Conservation (phyloP, 2,329 filamentous ascomycete species). For the Lizonia empirigonia region DNA sequence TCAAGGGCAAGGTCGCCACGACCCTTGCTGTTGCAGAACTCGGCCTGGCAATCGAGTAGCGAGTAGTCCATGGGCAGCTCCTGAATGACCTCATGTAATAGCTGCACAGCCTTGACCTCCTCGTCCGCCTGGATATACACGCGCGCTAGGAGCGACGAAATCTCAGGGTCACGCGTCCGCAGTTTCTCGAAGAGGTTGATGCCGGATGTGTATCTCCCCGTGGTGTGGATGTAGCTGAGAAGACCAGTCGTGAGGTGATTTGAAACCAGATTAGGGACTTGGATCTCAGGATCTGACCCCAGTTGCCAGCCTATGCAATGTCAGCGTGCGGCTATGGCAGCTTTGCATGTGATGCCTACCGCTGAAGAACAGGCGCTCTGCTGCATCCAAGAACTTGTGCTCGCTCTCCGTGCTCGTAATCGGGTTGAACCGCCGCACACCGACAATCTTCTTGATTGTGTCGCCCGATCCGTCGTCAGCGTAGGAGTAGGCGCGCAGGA, state of each 20-base stretch:
- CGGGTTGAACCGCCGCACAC: conserved; percentile 95
- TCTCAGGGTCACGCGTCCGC: conserved; percentile 85
- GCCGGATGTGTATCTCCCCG: conserved; percentile 89
- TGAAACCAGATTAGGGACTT: conserved; percentile 94
- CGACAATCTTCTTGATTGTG: conserved; percentile 94
- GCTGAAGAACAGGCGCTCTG: conserved; percentile 92
- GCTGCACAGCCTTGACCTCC: conserved; percentile 90
- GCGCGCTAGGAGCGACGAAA: conserved; percentile 88
- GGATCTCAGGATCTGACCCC: conserved; percentile 94
- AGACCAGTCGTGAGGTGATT: conserved; percentile 96
- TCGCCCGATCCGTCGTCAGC: conserved; percentile 95
- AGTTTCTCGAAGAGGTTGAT: conserved; percentile 99
- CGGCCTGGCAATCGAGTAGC: conserved; percentile 90
- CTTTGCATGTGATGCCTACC: conserved; percentile 56
- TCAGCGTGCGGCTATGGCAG: conserved; percentile 9
- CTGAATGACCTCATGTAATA: conserved; percentile 85
- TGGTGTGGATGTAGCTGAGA: conserved; percentile 92
- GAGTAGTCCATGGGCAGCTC: conserved; percentile 97
- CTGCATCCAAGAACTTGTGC: conserved; percentile 92
- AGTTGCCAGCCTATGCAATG: conserved; percentile 76
- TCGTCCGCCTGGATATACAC: conserved; percentile 95
- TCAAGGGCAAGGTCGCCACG: conserved; percentile 85
- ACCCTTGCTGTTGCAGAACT: conserved; percentile 88
- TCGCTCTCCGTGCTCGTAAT: conserved; percentile 98
- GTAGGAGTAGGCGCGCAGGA: conserved; percentile 93